Evolutionary conservation across 176 grass and related monocot genomes (phyloP).

Genomic region (Neostapfia colusana): DNA sequence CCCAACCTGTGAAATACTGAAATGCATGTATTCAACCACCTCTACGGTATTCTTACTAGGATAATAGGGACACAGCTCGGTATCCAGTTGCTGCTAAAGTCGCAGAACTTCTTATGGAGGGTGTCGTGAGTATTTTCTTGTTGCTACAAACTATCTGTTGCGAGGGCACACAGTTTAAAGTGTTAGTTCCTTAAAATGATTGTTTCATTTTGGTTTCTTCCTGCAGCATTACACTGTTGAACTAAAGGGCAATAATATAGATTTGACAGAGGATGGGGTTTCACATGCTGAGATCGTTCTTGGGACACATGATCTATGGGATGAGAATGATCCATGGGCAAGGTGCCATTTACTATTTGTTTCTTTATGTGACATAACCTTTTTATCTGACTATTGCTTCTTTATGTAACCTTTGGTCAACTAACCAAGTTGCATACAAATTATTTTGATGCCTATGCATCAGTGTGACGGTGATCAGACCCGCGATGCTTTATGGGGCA

Average conservation of each 20-base stretch:
- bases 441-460: slow-evolving; percentile 14
- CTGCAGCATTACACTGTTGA: slow-evolving; percentile 91
- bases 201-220: slow-evolving; percentile 31
- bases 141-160: slow-evolving; percentile 31
- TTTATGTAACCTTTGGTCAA: neutral
- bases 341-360: neutral
- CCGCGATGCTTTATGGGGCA: too few species aligned
- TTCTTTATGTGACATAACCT: neutral
- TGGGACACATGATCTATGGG: slow-evolving; percentile 83
- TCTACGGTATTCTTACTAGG: slow-evolving; percentile 52
- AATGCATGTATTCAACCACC: slow-evolving; percentile 25
- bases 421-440: neutral
- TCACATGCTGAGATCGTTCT: slow-evolving; percentile 83
- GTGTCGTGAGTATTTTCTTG: slow-evolving; percentile 67
- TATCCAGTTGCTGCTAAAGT: slow-evolving; percentile 93
- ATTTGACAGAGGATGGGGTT: slow-evolving; percentile 93
- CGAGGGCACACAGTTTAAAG: neutral
- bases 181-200: slow-evolving; percentile 31
- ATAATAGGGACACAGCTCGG: slow-evolving; percentile 72
- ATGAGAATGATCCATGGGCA: slow-evolving; percentile 43
- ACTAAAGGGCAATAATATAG: slow-evolving; percentile 83
- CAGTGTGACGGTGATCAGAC: too few species aligned
- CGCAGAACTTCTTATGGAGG: slow-evolving; percentile 77
- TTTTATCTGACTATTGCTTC: neutral
- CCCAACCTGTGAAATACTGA: neutral